Percentiles rank a stretch among this genome's conserved stretches.
These are phyloP conservation scores for Spathaspora hagerdaliae DNA, from an alignment of 805 yeast genomes.

Conservation along the genomic window DNA sequence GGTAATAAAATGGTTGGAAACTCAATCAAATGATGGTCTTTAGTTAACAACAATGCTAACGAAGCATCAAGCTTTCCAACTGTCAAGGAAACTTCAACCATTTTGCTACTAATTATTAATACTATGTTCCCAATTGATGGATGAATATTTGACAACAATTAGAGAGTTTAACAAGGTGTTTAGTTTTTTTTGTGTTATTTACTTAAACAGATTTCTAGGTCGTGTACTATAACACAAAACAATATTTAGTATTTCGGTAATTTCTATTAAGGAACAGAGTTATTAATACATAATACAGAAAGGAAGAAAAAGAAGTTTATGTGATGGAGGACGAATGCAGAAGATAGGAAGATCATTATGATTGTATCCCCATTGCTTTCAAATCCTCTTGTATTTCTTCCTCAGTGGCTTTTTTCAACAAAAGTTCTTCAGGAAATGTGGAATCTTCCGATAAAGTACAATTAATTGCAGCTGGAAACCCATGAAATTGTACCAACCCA, in stretches of 20 bases:
- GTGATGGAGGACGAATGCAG: too few relatives aligned
- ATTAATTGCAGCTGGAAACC: conserved; percentile 76
- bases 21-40: conserved; percentile 91
- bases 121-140: neutral
- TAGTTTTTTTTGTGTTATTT: too few relatives aligned
- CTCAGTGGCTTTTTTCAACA: conserved; percentile 55
- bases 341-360: too few relatives aligned
- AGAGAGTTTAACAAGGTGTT: too few relatives aligned
- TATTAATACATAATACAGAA: too few relatives aligned
- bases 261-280: too few relatives aligned
- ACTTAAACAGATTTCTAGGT: too few relatives aligned
- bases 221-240: too few relatives aligned
- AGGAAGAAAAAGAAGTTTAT: too few relatives aligned
- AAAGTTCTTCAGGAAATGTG: conserved; percentile 24
- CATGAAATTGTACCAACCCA: conserved; percentile 63
- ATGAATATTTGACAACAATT: too few relatives aligned
- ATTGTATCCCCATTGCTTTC: conserved; percentile 51
- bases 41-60: conserved; percentile 81
- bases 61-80: conserved; percentile 97
- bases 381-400: conserved; percentile 78
- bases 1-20: conserved; percentile 95
- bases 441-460: conserved; percentile 27
- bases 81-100: conserved; percentile 89
- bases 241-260: too few relatives aligned
- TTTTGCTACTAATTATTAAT: conserved; percentile 13